Evolutionary conservation across 2,329 filamentous ascomycete species (phyloP).

Genomic region (Aspergillus japonicus): DNA sequence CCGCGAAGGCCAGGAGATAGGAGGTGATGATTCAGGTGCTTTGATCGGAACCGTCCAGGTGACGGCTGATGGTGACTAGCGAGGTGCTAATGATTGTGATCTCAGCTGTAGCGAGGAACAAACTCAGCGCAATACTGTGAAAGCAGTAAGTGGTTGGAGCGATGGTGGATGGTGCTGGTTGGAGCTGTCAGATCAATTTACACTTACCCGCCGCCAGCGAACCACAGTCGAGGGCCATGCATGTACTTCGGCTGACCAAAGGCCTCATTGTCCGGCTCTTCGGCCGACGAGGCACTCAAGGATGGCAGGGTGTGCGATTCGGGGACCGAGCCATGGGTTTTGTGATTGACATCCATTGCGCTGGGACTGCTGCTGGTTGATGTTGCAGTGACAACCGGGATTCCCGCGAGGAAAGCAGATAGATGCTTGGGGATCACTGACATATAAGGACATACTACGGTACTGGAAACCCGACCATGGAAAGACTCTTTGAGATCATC

Average conservation of each 20-base stretch:
- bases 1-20: constrained; percentile 52
- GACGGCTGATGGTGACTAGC: constrained; percentile 47
- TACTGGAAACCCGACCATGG: neutral
- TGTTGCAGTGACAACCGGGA: neutral
- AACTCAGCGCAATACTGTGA: constrained; percentile 6
- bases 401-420: too few species aligned
- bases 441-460: neutral
- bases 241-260: neutral
- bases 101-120: constrained; percentile 50
- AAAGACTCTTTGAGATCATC: neutral
- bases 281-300: neutral
- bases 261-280: neutral
- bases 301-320: neutral
- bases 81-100: constrained; percentile 55
- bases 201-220: neutral
- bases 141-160: neutral
- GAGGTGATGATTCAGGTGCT: constrained; percentile 50
- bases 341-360: neutral
- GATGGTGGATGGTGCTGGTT: too few species aligned
- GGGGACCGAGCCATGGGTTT: neutral
- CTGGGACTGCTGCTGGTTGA: neutral
- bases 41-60: constrained; percentile 38
- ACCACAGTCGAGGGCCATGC: constrained; percentile 3
- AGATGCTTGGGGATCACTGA: neutral
- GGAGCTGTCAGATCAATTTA: neutral